Conservation (phyloP, 2,329 filamentous ascomycete genomes). For the Nemania diffusa region DNA sequence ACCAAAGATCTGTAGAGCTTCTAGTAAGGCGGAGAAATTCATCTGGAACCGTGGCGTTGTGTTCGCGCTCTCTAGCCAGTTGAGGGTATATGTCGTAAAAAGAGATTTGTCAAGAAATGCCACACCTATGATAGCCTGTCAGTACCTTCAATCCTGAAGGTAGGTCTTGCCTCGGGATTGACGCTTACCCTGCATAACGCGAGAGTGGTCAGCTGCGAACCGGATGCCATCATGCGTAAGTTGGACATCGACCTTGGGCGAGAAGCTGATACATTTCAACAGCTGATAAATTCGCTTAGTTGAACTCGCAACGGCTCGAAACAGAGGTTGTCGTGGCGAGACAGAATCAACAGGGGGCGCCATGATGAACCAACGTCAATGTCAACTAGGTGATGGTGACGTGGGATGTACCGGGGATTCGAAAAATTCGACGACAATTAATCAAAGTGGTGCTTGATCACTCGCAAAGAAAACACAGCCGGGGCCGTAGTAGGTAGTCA, state of each 20-base stretch:
- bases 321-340: constrained; percentile 61
- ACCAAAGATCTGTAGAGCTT: constrained; percentile 95
- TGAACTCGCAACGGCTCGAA: constrained; percentile 80
- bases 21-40: constrained; percentile 85
- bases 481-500: constrained; percentile 38
- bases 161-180: neutral
- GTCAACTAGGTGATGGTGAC: constrained; percentile 1
- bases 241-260: constrained; percentile 70
- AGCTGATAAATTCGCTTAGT: constrained; percentile 78
- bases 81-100: constrained; percentile 86
- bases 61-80: constrained; percentile 58
- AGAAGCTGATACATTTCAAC: constrained; percentile 68
- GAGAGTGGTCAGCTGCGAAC: constrained; percentile 87
- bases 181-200: constrained; percentile 85
- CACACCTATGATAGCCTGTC: constrained; percentile 60
- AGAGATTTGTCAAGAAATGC: constrained; percentile 89
- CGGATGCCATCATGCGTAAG: constrained; percentile 87
- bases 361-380: constrained; percentile 37
- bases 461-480: constrained; percentile 34
- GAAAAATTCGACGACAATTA: constrained; percentile 13
- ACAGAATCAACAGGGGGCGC: constrained; percentile 39
- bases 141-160: constrained; percentile 19
- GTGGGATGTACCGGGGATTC: constrained; percentile 7
- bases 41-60: constrained; percentile 82
- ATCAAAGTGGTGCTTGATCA: constrained; percentile 36